A percentile compares a stretch with the other conserved stretches of the same genome.
Conservation (phyloP, 2,329 filamentous ascomycete genomes). For the Eutypella sp. region DNA sequence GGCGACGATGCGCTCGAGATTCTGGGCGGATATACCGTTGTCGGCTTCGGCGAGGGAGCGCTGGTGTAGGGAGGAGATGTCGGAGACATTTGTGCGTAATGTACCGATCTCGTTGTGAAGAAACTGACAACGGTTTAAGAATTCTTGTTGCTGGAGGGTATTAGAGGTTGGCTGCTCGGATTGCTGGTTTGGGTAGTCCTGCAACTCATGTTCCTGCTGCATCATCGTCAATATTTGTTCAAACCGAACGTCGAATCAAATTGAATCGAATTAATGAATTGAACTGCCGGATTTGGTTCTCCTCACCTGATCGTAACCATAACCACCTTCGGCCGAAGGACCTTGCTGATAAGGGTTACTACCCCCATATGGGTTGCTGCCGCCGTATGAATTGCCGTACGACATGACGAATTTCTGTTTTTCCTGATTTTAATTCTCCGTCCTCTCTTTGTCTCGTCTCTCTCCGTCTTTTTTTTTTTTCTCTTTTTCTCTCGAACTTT, state of each 20-base stretch:
- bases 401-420: slow-evolving; percentile 43
- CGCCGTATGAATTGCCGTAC: slow-evolving; percentile 47
- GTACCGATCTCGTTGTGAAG: slow-evolving; percentile 64
- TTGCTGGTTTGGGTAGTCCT: slow-evolving; percentile 37
- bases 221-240: not conserved
- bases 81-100: slow-evolving; percentile 61
- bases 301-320: slow-evolving; percentile 41
- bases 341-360: slow-evolving; percentile 60
- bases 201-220: slow-evolving; percentile 45
- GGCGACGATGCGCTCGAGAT: slow-evolving; percentile 63
- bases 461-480: too few relatives aligned
- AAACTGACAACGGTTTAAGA: slow-evolving; percentile 61
- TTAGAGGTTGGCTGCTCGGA: slow-evolving; percentile 18
- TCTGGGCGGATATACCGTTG: slow-evolving; percentile 41
- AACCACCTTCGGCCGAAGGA: slow-evolving; percentile 41
- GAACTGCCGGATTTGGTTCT: slow-evolving; percentile 19
- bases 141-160: slow-evolving; percentile 59
- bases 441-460: too few relatives aligned
- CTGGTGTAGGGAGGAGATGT: slow-evolving; percentile 67
- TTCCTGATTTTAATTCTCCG: too few relatives aligned
- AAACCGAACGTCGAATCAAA: too few relatives aligned
- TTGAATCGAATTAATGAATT: slow-evolving; percentile 12
- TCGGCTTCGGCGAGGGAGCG: slow-evolving; percentile 65
- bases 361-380: slow-evolving; percentile 32
- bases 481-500: too few relatives aligned